phyloP scores from a whole-genome alignment of 192 early-diverging fungal species.

The Coemansia guatemalensis region DNA sequence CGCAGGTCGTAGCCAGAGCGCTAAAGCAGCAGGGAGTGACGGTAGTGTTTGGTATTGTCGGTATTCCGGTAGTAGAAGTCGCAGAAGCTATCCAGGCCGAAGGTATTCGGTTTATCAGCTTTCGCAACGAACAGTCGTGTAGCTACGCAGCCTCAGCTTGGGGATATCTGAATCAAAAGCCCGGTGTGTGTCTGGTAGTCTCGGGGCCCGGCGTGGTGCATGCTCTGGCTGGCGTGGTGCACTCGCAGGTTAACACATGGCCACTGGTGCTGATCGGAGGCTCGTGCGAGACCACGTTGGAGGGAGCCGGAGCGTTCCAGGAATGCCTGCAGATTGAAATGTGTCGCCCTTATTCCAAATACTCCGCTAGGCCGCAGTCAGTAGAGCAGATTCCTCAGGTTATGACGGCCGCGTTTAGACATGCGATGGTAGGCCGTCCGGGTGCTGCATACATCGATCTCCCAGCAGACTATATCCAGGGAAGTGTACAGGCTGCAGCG shows the following conservation, averaged over 20 bases:
- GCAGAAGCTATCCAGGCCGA: slow-evolving; percentile 69
- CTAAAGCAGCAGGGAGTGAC: slow-evolving; percentile 61
- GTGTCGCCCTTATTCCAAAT: slow-evolving; percentile 63
- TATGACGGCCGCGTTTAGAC: slow-evolving; percentile 58
- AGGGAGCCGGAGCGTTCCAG: slow-evolving; percentile 72
- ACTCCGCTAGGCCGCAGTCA: slow-evolving; percentile 52
- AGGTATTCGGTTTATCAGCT: slow-evolving; percentile 68
- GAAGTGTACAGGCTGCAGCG: background rate
- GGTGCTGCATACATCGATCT: slow-evolving; percentile 68
- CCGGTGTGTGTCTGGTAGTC: slow-evolving; percentile 69
- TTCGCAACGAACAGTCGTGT: slow-evolving; percentile 77
- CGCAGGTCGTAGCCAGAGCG: slow-evolving; percentile 58
- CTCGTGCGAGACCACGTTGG: slow-evolving; percentile 50
- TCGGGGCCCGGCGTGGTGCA: slow-evolving; percentile 75
- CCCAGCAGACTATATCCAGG: slow-evolving; percentile 69
- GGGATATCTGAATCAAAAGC: slow-evolving; percentile 61
- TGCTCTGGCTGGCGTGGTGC: slow-evolving; percentile 65
- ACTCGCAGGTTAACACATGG: slow-evolving; percentile 72
- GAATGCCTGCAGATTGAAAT: slow-evolving; percentile 67
- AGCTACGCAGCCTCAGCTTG: slow-evolving; percentile 68
- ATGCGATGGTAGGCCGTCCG: slow-evolving; percentile 59
- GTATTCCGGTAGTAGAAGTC: slow-evolving; percentile 73
- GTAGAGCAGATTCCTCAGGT: slow-evolving; percentile 54
- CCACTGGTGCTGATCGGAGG: slow-evolving; percentile 69
- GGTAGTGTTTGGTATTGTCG: slow-evolving; percentile 75